A percentile compares a stretch with the other conserved stretches of the same genome.
Evolutionary conservation across 106 monocot species (phyloP).

Genomic region (Dendrobium chrysotoxum): DNA sequence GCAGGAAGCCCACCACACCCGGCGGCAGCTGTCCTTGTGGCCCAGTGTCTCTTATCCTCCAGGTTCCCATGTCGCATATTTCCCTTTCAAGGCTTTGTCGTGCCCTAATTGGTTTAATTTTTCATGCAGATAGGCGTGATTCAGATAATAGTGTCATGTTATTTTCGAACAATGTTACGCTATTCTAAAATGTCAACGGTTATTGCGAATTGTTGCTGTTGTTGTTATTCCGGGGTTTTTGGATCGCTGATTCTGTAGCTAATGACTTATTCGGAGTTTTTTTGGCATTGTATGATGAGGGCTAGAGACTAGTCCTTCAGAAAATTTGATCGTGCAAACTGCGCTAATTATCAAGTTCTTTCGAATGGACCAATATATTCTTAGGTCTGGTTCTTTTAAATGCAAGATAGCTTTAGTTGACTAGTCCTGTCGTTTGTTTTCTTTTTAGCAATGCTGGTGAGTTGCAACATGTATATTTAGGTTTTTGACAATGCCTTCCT

Average conservation of each 20-base stretch:
- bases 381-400: background rate
- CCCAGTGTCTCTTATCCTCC: conserved; percentile 31
- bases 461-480: background rate
- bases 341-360: background rate
- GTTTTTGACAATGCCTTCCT: no score
- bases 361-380: background rate
- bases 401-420: background rate
- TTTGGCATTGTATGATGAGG: no score
- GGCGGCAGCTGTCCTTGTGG: conserved; percentile 1
- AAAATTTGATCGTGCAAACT: no score
- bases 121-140: background rate
- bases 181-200: background rate
- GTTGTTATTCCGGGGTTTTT: background rate
- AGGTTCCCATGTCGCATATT: conserved; percentile 18
- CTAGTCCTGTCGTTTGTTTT: background rate
- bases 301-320: background rate
- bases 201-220: background rate
- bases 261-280: background rate
- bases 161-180: no score
- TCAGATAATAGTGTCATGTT: background rate
- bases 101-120: no score
- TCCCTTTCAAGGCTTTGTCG: background rate
- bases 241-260: background rate
- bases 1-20: background rate
- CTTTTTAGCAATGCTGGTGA: background rate